Conservation (phyloP, 345 rosid genomes). For the Salix dunnii region DNA sequence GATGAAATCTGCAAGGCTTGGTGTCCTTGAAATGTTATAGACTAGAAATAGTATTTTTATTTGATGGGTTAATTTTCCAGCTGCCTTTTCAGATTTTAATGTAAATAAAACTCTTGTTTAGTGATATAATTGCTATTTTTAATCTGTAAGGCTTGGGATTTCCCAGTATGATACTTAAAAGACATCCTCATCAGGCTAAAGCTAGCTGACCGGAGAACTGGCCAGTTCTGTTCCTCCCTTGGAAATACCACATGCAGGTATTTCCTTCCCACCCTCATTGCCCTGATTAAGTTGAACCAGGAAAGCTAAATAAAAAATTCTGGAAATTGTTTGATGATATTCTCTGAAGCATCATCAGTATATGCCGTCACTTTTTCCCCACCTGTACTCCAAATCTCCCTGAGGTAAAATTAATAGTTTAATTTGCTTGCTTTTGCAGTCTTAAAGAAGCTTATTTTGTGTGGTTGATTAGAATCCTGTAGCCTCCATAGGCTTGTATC, state of each 20-base stretch:
- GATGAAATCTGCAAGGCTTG: too few relatives aligned
- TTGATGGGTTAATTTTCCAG: too few relatives aligned
- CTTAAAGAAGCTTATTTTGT: constrained; percentile 7
- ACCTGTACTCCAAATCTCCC: background rate
- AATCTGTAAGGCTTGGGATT: too few relatives aligned
- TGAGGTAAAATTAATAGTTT: background rate
- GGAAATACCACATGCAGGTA: constrained; percentile 50
- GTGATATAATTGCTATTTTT: too few relatives aligned
- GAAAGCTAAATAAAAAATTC: constrained; percentile 51
- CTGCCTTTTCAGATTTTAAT: too few relatives aligned
- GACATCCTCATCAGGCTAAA: constrained; percentile 43
- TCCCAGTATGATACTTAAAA: constrained; percentile 49
- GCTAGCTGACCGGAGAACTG: constrained; percentile 59
- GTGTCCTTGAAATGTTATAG: too few relatives aligned
- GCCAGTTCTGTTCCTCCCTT: constrained; percentile 48
- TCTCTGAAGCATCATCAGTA: constrained; percentile 61
- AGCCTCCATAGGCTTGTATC: constrained; percentile 76
- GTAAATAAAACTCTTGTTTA: too few relatives aligned
- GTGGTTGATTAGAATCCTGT: constrained; percentile 52
- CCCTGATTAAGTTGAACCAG: constrained; percentile 60
- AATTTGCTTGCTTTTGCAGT: background rate
- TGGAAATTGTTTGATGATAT: constrained; percentile 65
- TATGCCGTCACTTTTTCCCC: background rate
- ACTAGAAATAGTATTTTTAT: too few relatives aligned
- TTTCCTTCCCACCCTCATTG: constrained; percentile 50